Percentiles rank a stretch among this genome's conserved stretches.
Evolutionary conservation across 176 grass and related monocot species (phyloP).

Genomic region (Eleusine coracana): DNA sequence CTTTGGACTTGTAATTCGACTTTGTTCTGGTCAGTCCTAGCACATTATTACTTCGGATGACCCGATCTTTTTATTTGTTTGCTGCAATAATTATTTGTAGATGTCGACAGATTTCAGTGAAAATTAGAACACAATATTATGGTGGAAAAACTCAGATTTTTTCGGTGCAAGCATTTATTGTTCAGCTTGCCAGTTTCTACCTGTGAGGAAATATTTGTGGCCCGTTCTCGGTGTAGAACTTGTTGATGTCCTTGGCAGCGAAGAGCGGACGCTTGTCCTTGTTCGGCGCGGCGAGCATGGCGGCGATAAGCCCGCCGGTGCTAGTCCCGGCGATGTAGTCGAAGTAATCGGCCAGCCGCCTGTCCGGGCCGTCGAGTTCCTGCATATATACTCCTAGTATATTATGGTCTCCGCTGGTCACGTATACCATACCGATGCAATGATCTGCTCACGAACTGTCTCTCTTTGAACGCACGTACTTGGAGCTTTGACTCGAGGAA

Average conservation of each 20-base stretch:
- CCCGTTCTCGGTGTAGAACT: constrained; percentile 55
- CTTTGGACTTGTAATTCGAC: no score
- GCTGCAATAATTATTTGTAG: no score
- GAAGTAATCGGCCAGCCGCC: constrained; percentile 63
- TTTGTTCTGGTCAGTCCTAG: no score
- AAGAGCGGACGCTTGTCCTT: constrained; percentile 54
- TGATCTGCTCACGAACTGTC: no score
- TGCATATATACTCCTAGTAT: no score
- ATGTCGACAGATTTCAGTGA: no score
- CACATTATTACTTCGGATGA: no score
- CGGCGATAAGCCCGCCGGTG: constrained; percentile 60
- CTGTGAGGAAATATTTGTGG: constrained; percentile 45
- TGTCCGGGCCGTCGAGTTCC: constrained; percentile 42
- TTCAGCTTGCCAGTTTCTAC: not conserved
- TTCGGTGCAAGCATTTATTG: no score
- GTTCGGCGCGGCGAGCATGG: constrained; percentile 56
- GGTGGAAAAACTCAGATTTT: no score
- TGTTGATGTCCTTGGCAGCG: constrained; percentile 38
- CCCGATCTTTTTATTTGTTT: no score
- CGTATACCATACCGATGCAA: not conserved
- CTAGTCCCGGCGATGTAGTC: constrained; percentile 61
- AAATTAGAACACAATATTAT: no score
- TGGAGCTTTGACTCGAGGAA: constrained; percentile 44
- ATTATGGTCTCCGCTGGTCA: no score
- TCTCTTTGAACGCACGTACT: not conserved